A percentile compares a stretch with the other conserved stretches of the same genome.
Conservation (phyloP, 2,329 filamentous ascomycete species). For the Venturia effusa region DNA sequence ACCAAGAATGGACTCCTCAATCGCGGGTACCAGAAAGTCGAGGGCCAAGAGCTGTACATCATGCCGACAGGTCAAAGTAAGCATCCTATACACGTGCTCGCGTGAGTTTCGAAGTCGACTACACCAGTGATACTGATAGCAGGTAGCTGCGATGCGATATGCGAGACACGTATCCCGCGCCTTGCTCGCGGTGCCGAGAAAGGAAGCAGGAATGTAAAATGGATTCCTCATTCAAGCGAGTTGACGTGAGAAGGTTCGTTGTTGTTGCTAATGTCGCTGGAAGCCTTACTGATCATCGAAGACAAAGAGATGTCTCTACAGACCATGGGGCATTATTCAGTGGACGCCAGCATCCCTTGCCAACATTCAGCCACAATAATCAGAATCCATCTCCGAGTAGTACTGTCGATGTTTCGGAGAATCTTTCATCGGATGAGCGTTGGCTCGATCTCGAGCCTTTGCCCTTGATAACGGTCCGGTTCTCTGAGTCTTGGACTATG, state of each 20-base stretch:
- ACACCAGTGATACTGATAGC: background rate
- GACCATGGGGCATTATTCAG: background rate
- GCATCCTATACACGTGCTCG: background rate
- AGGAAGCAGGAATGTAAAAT: constrained; percentile 13
- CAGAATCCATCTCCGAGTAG: background rate
- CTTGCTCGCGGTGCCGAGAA: constrained; percentile 11
- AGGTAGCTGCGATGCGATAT: constrained; percentile 13
- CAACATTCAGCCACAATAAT: background rate
- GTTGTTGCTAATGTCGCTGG: background rate
- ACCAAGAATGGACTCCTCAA: background rate
- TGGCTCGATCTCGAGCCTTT: background rate
- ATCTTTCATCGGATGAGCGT: background rate
- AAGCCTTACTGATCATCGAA: background rate
- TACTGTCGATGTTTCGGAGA: background rate
- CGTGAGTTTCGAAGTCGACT: background rate
- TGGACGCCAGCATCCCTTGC: background rate
- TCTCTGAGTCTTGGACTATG: background rate
- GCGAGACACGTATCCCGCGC: constrained; percentile 12
- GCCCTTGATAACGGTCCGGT: background rate
- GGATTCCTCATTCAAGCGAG: constrained; percentile 13
- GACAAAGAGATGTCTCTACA: background rate
- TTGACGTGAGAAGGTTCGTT: constrained; percentile 8
- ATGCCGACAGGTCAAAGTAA: constrained; percentile 9
- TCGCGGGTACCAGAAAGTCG: background rate
- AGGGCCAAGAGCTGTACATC: constrained; percentile 9